Conservation (phyloP, 2,329 filamentous ascomycete species). For the Cordyceps cicadae region DNA sequence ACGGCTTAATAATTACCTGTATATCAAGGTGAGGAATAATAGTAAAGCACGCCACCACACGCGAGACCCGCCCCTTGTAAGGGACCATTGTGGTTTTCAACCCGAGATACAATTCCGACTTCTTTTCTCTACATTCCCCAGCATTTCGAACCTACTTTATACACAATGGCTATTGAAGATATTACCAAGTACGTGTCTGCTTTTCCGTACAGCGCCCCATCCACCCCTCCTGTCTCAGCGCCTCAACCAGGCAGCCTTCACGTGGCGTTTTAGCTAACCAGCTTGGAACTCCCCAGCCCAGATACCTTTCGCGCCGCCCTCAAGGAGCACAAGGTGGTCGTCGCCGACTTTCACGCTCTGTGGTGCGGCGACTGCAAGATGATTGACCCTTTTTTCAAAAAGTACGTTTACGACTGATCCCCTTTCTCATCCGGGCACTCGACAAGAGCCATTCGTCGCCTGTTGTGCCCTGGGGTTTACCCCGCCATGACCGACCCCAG, state of each 20-base stretch:
- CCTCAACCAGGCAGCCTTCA: neutral
- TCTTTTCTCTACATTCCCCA: neutral
- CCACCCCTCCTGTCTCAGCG: no score
- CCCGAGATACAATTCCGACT: neutral
- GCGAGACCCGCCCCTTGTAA: neutral
- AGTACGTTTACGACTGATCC: constrained; percentile 7
- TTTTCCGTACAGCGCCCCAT: neutral
- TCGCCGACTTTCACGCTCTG: constrained; percentile 74
- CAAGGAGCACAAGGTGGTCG: constrained; percentile 43
- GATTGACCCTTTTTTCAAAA: constrained; percentile 60
- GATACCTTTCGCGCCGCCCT: constrained; percentile 12
- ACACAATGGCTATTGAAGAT: constrained; percentile 9
- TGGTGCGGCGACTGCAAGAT: constrained; percentile 92
- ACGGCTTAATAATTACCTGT: no score
- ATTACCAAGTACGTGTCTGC: constrained; percentile 8
- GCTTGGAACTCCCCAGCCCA: neutral
- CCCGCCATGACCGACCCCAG: neutral
- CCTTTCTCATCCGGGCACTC: no score
- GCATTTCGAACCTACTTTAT: neutral
- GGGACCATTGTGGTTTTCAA: neutral
- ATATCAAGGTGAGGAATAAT: neutral
- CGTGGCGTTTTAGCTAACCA: neutral
- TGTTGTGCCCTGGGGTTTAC: neutral
- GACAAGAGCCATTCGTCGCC: neutral
- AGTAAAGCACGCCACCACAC: neutral